These are phyloP conservation scores for Nitzschia putrida DNA, from an alignment of 108 stramenopile genomes.

Conservation along the genomic window DNA sequence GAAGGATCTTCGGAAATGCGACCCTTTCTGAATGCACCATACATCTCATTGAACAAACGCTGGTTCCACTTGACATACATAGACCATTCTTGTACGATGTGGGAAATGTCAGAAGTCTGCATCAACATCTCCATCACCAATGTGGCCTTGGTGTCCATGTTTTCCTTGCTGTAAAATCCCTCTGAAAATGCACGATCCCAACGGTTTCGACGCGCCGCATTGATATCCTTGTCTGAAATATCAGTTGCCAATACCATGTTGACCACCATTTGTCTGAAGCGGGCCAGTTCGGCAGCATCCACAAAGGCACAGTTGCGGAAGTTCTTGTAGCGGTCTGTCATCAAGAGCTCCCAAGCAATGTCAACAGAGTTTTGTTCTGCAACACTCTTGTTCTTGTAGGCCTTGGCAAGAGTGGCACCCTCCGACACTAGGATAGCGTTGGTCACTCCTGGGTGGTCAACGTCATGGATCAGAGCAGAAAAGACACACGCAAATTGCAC, in stretches of 20 bases:
- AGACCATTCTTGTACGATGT: slow-evolving; percentile 57
- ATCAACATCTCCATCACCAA: slow-evolving; percentile 56
- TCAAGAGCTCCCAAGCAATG: slow-evolving; percentile 44
- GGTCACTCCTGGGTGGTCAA: slow-evolving; percentile 39
- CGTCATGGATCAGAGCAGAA: slow-evolving; percentile 40
- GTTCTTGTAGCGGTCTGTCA: slow-evolving; percentile 36
- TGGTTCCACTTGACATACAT: slow-evolving; percentile 66
- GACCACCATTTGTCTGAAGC: slow-evolving; percentile 44
- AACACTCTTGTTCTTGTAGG: slow-evolving; percentile 34
- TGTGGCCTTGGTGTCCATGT: slow-evolving; percentile 35
- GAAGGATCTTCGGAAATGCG: slow-evolving; percentile 47
- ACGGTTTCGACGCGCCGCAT: slow-evolving; percentile 23
- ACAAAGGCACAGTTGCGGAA: slow-evolving; percentile 32
- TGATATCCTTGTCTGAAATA: slow-evolving; percentile 39
- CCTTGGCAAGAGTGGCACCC: slow-evolving; percentile 19
- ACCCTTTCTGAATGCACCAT: slow-evolving; percentile 37
- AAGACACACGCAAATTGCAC: slow-evolving; percentile 53
- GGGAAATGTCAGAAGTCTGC: slow-evolving; percentile 54
- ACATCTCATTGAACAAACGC: slow-evolving; percentile 55
- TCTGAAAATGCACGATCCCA: slow-evolving; percentile 51
- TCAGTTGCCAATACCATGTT: slow-evolving; percentile 56
- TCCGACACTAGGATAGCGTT: slow-evolving; percentile 57
- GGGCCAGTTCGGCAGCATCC: slow-evolving; percentile 26
- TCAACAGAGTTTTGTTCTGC: slow-evolving; percentile 54
- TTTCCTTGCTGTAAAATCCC: background rate